These are phyloP conservation scores for Penicillium glabrum DNA, from an alignment of 2,329 filamentous ascomycete genomes.

Conservation along the genomic window DNA sequence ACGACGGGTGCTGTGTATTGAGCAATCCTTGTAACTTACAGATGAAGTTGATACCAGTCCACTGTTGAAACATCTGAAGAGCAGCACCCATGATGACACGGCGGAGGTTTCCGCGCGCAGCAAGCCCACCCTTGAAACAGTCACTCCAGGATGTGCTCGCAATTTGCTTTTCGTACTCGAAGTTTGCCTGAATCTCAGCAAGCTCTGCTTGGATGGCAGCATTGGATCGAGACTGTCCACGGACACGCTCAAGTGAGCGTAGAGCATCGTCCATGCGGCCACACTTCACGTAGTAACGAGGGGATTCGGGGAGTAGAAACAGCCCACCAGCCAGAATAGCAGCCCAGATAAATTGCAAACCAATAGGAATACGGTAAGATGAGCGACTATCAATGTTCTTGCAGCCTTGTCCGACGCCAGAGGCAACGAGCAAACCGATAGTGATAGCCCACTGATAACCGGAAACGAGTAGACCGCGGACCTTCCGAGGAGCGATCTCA, in stretches of 20 bases:
- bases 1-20: not conserved
- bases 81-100: slow-evolving; percentile 69
- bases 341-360: slow-evolving; percentile 77
- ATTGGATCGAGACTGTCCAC: slow-evolving; percentile 70
- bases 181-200: slow-evolving; percentile 83
- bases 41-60: slow-evolving; percentile 90
- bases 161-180: slow-evolving; percentile 71
- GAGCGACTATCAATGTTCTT: slow-evolving; percentile 53
- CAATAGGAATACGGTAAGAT: slow-evolving; percentile 78
- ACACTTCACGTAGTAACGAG: slow-evolving; percentile 80
- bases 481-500: slow-evolving; percentile 70
- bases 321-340: slow-evolving; percentile 73
- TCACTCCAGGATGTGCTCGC: slow-evolving; percentile 61
- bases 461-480: slow-evolving; percentile 73
- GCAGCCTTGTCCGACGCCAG: slow-evolving; percentile 71
- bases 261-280: slow-evolving; percentile 67
- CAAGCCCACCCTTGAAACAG: slow-evolving; percentile 65
- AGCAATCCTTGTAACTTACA: slow-evolving; percentile 35
- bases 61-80: slow-evolving; percentile 76
- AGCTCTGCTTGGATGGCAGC: slow-evolving; percentile 76
- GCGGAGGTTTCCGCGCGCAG: slow-evolving; percentile 57
- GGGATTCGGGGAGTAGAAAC: slow-evolving; percentile 77
- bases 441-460: slow-evolving; percentile 84
- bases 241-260: slow-evolving; percentile 63
- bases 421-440: slow-evolving; percentile 72